Conservation (phyloP, 176 grass and related monocot species). For the Bolboschoenus planiculmis region DNA sequence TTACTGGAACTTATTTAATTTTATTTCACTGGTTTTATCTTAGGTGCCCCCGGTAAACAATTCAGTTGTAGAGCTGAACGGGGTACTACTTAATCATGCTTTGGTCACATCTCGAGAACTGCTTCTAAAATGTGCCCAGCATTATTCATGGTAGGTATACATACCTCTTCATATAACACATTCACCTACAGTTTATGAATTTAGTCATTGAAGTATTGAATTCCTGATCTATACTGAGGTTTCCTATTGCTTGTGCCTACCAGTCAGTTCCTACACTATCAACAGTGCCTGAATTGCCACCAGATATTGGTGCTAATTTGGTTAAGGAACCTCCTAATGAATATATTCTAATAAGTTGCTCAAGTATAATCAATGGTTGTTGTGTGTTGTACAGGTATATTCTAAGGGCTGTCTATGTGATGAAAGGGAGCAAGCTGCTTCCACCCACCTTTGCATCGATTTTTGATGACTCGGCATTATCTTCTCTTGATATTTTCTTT, state of each 20-base stretch:
- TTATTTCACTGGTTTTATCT: neutral
- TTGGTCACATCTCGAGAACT: slow-evolving; percentile 83
- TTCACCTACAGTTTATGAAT: neutral
- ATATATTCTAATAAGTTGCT: neutral
- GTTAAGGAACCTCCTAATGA: neutral
- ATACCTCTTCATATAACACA: slow-evolving; percentile 2
- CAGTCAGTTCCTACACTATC: neutral
- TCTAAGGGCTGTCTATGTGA: slow-evolving; percentile 68
- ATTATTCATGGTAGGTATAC: slow-evolving; percentile 68
- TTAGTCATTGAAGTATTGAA: neutral
- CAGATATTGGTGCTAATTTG: neutral
- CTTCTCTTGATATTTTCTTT: slow-evolving; percentile 93
- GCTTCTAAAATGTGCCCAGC: slow-evolving; percentile 76
- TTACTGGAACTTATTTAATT: neutral
- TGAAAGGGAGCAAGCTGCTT: slow-evolving; percentile 73
- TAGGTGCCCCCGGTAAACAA: slow-evolving; percentile 71
- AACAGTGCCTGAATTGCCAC: neutral
- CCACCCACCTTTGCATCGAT: slow-evolving; percentile 87
- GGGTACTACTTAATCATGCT: slow-evolving; percentile 79
- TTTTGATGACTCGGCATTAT: slow-evolving; percentile 78
- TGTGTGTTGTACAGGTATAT: slow-evolving; percentile 45
- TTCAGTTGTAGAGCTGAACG: slow-evolving; percentile 71
- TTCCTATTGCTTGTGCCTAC: too few relatives aligned
- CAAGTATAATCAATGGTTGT: slow-evolving; percentile 11
- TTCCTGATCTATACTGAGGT: neutral